Base-by-base conservation (phyloP, 129 eudicot genomes). In the Helianthus tuberosus region DNA sequence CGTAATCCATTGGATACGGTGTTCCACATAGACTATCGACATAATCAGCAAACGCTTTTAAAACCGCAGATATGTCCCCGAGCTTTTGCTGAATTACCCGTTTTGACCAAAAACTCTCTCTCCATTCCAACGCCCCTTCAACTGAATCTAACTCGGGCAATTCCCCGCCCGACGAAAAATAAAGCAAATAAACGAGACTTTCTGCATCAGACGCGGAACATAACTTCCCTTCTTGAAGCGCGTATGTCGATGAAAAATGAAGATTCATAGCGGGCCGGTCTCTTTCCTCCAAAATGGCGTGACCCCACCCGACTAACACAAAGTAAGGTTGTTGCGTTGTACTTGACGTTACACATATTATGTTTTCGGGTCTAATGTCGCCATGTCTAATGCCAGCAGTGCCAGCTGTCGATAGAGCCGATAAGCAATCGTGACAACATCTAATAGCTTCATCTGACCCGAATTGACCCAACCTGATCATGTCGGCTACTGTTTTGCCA, bases 141-240 rank as follows among this genome's bases (percentile, higher is more conserved):
- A 94, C 93, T 5, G 99, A 94, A 82, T 94, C 99, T 81, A 94
- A 63, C 27, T 88, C 88, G 15, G 99, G 99, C 77, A 87, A 69
- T 11, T 81, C 91, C 58, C 86, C 96, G 16, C 97, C 93, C 17
- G 87, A 81, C 61, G 85, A 85, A 58, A 90, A 94, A 75, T 91
- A 94, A 48, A 94, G 91, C 87, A 88, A 81, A 77, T 94, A 94
- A 3, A 94, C 96, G 4, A 94, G 86, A 77, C 97, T 90, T 84
- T 94, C 99, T 53, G 99, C 89, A 83, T 94, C 99, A 16, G 99
- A 94, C 14, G 99, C 99, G 13, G 99, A 80, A 46, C 99, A 94
- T 72, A 94, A 35, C 63, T 91, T 94, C 61, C 99, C 99, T 66
- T 94, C 99, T 73, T 94, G 97, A 53, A 94, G 97, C 5, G 97